Conservation (phyloP, 148 eudicot genomes). For the Rheum nobile region DNA sequence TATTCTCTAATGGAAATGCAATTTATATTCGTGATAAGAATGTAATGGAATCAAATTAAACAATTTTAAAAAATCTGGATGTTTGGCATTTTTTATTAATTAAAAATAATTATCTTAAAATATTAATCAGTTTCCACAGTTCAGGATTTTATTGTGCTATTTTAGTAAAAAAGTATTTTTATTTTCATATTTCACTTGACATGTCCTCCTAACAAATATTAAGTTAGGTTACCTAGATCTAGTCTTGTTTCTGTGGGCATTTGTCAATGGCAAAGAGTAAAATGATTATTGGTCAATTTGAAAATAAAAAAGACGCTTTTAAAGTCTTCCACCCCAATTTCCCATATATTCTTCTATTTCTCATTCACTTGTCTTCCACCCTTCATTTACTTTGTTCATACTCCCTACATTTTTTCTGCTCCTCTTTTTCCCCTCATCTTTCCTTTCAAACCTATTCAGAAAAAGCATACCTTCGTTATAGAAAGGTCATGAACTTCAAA, state of each 20-base stretch:
- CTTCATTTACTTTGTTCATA: not conserved
- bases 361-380: not conserved
- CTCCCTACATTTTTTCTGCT: not conserved
- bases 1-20: not conserved
- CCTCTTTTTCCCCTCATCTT: not conserved
- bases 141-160: not conserved
- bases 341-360: not conserved
- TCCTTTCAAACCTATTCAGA: not conserved
- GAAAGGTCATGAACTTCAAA: not conserved
- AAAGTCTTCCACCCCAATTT: not conserved
- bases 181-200: not conserved
- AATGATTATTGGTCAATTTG: not conserved
- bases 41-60: not conserved
- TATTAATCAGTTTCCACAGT: not conserved
- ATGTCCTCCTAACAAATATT: not conserved
- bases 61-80: not conserved
- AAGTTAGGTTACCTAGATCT: not conserved
- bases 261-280: not conserved
- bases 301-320: too few species aligned
- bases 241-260: not conserved
- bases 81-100: not conserved
- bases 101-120: not conserved
- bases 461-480: not conserved
- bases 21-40: not conserved
- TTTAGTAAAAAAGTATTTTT: not conserved